Evolutionary conservation across 306 rosid species (phyloP), one percentile per base, ranked within the genome.

Genomic region (Fagus crenata): DNA sequence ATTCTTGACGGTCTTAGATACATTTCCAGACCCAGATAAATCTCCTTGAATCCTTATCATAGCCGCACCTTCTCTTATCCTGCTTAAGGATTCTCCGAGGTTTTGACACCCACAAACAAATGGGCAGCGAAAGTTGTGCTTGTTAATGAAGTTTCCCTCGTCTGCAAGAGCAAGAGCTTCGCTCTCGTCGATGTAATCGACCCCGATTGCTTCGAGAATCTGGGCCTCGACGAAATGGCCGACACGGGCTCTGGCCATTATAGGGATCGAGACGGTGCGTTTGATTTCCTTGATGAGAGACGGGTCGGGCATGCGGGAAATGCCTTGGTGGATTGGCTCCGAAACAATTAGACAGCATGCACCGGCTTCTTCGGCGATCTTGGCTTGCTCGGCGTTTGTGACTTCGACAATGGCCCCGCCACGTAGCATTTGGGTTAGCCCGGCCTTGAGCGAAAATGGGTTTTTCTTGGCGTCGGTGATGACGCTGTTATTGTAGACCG

Each of bases 211-310:
- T 78, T 89, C 89, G 0, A 93, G 91, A 51, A 93, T 88, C 90
- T 93, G 98, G 1, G 96, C 96, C 72, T 93, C 96, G 0, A 89
- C 98, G 81, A 93, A 91, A 64, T 91, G 98, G 7, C 95, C 98
- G 2, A 89, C 85, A 36, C 96, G 86, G 7, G 87, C 89, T 51
- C 90, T 80, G 22, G 87, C 85, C 69, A 93, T 73, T 1, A 93
- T 63, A 8, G 96, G 98, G 41, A 91, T 59, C n/a, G 91, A 85
- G 0, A 91, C 88, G 4, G 73, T 55, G 1, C 74, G 70, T 82
- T 89, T 91, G 82, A 93, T 84, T 53, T 83, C 84, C 75, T 81
- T 88, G 80, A 93, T 32, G 9, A 91, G 75, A 0, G 81, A 70
- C 9, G 90, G 96, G 8, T 93, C 95, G 4, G 89, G 32, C 95